Evolutionary conservation across 2,329 filamentous ascomycete species (phyloP).

Genomic region (Beauveria sp.): DNA sequence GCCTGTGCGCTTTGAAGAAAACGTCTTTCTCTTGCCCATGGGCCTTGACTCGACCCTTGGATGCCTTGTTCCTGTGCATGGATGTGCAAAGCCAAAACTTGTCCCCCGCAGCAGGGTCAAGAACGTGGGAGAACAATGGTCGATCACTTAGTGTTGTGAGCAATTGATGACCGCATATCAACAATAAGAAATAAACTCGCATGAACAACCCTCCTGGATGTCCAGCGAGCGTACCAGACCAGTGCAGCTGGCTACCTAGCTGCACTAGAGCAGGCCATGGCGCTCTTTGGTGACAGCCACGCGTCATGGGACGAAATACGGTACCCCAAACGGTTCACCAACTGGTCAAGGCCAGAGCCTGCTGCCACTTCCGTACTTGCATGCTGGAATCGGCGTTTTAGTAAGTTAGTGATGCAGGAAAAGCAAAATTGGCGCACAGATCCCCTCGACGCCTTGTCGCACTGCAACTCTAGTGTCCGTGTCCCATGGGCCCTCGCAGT

Average conservation of each 20-base stretch:
- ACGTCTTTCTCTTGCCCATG: neutral
- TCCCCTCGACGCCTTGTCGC: constrained; percentile 4
- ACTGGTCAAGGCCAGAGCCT: neutral
- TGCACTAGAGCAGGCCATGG: neutral
- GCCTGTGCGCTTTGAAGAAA: neutral
- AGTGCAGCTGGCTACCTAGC: neutral
- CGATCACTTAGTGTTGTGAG: neutral
- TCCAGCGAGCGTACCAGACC: neutral
- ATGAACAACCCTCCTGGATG: neutral
- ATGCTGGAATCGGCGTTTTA: neutral
- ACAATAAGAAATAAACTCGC: neutral
- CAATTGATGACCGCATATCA: neutral
- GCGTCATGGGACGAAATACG: constrained; percentile 9
- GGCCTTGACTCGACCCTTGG: neutral
- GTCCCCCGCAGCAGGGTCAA: neutral
- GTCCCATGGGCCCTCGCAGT: neutral
- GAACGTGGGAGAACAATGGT: constrained; percentile 2
- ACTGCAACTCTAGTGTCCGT: constrained; percentile 5
- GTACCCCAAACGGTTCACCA: neutral
- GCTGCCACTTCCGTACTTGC: neutral
- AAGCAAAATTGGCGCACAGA: neutral
- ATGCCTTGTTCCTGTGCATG: neutral
- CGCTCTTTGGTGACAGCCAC: neutral
- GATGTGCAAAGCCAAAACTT: neutral
- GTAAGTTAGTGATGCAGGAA: neutral